A percentile compares a stretch with the other conserved stretches of the same genome.
These are phyloP conservation scores for Achaetomiella virescens DNA, from an alignment of 495 filamentous ascomycete genomes.

Conservation along the genomic window DNA sequence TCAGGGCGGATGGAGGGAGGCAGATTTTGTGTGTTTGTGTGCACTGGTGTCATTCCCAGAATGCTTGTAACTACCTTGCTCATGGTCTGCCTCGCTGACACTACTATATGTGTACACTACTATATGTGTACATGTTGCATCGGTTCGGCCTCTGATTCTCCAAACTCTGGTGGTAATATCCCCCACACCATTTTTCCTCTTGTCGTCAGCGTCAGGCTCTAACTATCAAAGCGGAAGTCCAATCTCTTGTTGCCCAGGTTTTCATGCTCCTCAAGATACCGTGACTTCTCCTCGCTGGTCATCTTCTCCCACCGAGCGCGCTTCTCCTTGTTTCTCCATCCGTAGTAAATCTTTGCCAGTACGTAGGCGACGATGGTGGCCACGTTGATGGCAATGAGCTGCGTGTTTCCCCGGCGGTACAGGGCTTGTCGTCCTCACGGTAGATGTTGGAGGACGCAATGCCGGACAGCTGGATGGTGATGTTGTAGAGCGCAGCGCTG, in stretches of 20 bases:
- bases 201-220: too few species aligned
- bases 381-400: constrained; percentile 50
- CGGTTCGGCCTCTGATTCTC: too few species aligned
- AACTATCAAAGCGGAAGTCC: constrained; percentile 42
- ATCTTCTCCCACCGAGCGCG: constrained; percentile 36
- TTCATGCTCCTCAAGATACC: constrained; percentile 35
- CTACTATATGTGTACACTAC: too few species aligned
- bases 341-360: constrained; percentile 40
- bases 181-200: too few species aligned
- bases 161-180: too few species aligned
- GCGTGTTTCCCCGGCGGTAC: constrained; percentile 60
- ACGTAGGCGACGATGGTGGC: constrained; percentile 30
- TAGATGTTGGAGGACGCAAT: constrained; percentile 22
- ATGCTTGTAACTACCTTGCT: too few species aligned
- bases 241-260: constrained; percentile 37
- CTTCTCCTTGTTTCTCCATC: constrained; percentile 37
- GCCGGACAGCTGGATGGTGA: constrained; percentile 26
- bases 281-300: constrained; percentile 31
- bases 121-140: too few species aligned
- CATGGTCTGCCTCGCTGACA: too few species aligned
- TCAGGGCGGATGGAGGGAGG: too few species aligned
- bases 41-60: too few species aligned
- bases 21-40: too few species aligned
- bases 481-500: constrained; percentile 51
- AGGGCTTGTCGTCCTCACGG: constrained; percentile 53